A percentile compares a stretch with the other conserved stretches of the same genome.
Evolutionary conservation across 2,329 filamentous ascomycete genomes (phyloP).

Genomic region (Talaromyces sp.): DNA sequence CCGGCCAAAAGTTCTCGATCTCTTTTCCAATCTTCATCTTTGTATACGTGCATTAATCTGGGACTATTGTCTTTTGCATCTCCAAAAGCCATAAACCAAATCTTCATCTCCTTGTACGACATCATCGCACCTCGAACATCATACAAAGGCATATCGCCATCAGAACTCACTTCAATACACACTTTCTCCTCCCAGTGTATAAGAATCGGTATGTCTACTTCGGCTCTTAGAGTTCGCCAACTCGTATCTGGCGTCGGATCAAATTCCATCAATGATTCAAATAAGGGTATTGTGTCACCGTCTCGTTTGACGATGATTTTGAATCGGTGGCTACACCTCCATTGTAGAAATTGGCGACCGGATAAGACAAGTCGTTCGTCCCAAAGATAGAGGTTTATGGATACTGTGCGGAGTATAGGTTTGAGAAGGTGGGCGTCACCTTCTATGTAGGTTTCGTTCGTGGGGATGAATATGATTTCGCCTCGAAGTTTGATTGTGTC

Average conservation of each 20-base stretch:
- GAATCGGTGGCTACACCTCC: conserved; percentile 3
- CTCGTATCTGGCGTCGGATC: background rate
- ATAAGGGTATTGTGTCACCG: background rate
- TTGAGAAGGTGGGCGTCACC: background rate
- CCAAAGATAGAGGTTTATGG: conserved; percentile 10
- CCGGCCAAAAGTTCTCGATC: background rate
- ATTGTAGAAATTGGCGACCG: conserved; percentile 4
- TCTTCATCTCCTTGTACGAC: background rate
- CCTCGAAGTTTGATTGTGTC: conserved; percentile 7
- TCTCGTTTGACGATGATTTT: background rate
- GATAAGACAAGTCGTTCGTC: background rate
- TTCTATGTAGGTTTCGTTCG: conserved; percentile 1
- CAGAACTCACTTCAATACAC: background rate
- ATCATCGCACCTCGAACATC: conserved; percentile 5
- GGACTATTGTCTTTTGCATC: background rate
- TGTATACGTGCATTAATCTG: background rate
- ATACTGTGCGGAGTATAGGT: background rate
- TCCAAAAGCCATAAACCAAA: background rate
- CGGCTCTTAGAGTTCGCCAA: background rate
- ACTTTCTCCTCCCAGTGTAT: conserved; percentile 1
- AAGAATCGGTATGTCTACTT: background rate
- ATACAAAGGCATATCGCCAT: background rate
- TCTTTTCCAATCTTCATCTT: conserved; percentile 3
- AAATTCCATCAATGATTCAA: background rate
- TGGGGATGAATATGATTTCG: background rate